These are phyloP conservation scores for Prototheca wickerhamii DNA, from an alignment of 163 green algal species.

Conservation along the genomic window DNA sequence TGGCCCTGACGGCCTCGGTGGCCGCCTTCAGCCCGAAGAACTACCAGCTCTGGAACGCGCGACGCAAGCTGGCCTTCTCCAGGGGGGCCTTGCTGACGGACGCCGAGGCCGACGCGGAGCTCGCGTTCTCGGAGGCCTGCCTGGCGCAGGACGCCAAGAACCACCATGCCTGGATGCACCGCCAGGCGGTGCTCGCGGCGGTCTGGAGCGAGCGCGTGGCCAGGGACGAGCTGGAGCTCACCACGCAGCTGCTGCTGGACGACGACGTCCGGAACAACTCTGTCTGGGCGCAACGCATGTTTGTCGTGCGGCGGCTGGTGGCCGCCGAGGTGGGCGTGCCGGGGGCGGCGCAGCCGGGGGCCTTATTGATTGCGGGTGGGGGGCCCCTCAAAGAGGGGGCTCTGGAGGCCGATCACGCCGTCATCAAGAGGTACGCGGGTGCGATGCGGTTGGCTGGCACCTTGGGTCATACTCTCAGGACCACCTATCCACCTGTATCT, in stretches of 20 bases:
- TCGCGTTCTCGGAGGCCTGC: constrained; percentile 50
- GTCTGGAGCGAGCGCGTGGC: constrained; percentile 12
- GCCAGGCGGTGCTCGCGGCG: constrained; percentile 49
- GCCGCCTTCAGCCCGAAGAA: constrained; percentile 76
- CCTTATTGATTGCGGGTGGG: too few relatives aligned
- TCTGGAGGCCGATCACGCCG: background rate
- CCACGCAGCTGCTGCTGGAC: constrained; percentile 36
- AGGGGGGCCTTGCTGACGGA: background rate
- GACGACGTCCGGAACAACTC: constrained; percentile 87
- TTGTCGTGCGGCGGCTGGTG: constrained; percentile 28
- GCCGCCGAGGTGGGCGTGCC: background rate
- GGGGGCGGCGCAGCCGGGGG: background rate
- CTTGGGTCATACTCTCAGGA: too few relatives aligned
- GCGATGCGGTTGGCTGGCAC: too few relatives aligned
- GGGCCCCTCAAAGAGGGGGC: too few relatives aligned
- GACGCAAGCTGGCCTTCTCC: constrained; percentile 45
- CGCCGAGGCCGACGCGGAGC: constrained; percentile 34
- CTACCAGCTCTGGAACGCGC: constrained; percentile 95
- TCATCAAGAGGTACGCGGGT: background rate
- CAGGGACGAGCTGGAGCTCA: constrained; percentile 58
- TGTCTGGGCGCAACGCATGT: constrained; percentile 74
- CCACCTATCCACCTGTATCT: too few relatives aligned
- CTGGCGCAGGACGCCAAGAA: constrained; percentile 83
- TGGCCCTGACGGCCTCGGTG: constrained; percentile 28
- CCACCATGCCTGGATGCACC: constrained; percentile 93